Conservation (phyloP, 768 basidiomycete genomes). For the Pulveroboletus sp. region DNA sequence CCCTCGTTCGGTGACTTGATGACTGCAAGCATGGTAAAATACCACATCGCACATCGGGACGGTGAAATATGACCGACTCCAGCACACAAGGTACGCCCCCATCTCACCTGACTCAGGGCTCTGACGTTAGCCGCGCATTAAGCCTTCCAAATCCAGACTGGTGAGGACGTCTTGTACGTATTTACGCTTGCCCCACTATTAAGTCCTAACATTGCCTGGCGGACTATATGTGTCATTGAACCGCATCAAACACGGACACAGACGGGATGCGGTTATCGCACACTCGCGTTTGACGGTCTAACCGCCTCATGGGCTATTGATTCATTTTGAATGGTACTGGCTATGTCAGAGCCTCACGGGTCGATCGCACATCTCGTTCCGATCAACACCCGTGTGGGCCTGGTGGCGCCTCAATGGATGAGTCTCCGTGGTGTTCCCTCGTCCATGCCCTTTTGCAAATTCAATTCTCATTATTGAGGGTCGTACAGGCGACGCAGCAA, state of each 20-base stretch:
- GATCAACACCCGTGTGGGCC: slow-evolving; percentile 19
- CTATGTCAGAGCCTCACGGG: slow-evolving; percentile 6
- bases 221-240: slow-evolving; percentile 13
- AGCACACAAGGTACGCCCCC: slow-evolving; percentile 1
- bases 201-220: slow-evolving; percentile 12
- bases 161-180: slow-evolving; percentile 22
- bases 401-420: slow-evolving; percentile 15
- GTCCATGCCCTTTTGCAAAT: slow-evolving; percentile 24
- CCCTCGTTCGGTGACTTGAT: slow-evolving; percentile 3
- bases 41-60: background rate
- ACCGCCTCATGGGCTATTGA: slow-evolving; percentile 17
- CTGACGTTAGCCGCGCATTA: slow-evolving; percentile 5
- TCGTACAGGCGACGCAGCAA: slow-evolving; percentile 19
- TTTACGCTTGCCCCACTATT: slow-evolving; percentile 18
- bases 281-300: slow-evolving; percentile 13
- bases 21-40: slow-evolving; percentile 3
- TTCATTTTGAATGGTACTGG: slow-evolving; percentile 6
- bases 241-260: slow-evolving; percentile 10
- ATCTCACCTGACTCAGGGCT: slow-evolving; percentile 6
- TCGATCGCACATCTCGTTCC: slow-evolving; percentile 23
- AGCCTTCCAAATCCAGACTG: slow-evolving; percentile 19
- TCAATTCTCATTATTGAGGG: slow-evolving; percentile 9
- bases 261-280: slow-evolving; percentile 4
- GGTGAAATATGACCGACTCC: background rate
- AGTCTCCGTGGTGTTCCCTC: slow-evolving; percentile 25